Evolutionary conservation across 2,329 filamentous ascomycete genomes (phyloP).

Genomic region (Lachnellula suecica): DNA sequence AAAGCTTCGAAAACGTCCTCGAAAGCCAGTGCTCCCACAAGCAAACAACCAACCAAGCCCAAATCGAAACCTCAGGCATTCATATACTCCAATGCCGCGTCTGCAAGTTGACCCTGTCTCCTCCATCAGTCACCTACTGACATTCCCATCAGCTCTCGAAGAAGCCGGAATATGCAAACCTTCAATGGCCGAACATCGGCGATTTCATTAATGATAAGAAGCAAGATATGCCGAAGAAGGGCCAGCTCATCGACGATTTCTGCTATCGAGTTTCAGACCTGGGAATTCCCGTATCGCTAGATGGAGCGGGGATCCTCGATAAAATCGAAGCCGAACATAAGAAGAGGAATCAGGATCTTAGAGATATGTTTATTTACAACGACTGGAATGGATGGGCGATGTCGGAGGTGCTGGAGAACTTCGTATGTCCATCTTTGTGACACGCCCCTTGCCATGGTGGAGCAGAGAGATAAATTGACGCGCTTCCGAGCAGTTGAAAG

Average conservation of each 20-base stretch:
- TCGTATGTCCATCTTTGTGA: constrained; percentile 10
- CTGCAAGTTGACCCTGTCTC: no score
- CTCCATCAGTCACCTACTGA: no score
- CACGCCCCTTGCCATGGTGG: no score
- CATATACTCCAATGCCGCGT: no score
- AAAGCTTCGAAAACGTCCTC: background rate
- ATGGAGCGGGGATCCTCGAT: constrained; percentile 6
- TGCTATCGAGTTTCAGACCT: constrained; percentile 19
- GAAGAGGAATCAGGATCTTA: constrained; percentile 19
- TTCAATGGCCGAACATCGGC: constrained; percentile 19
- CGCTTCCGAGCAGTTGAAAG: constrained; percentile 11
- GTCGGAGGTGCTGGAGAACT: constrained; percentile 18
- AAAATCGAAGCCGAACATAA: constrained; percentile 11
- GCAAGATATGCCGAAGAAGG: constrained; percentile 19
- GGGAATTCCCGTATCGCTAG: constrained; percentile 15
- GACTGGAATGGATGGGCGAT: constrained; percentile 23
- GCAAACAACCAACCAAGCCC: no score
- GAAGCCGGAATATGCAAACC: constrained; percentile 9
- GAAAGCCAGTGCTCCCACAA: background rate
- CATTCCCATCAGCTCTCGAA: constrained; percentile 14
- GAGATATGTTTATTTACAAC: constrained; percentile 21
- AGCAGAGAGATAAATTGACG: no score
- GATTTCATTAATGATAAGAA: constrained; percentile 20
- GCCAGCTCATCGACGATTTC: constrained; percentile 14
- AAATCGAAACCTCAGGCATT: no score